A percentile compares a stretch with the other conserved stretches of the same genome.
These are phyloP conservation scores for Hypocreales sp. DNA, from an alignment of 2,329 filamentous ascomycete genomes.

Conservation along the genomic window DNA sequence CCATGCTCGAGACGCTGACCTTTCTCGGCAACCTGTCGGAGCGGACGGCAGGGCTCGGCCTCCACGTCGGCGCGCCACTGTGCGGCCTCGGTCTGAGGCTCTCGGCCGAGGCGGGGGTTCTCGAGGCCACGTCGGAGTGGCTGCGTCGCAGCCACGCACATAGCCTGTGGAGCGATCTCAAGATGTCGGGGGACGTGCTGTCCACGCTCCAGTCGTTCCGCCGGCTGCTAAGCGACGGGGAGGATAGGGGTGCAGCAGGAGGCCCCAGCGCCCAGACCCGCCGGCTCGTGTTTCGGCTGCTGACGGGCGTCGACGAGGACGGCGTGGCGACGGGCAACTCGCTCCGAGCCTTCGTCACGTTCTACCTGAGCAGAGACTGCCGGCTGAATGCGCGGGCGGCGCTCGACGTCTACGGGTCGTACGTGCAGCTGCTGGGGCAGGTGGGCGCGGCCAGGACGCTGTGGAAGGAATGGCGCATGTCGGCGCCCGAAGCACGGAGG, in stretches of 20 bases:
- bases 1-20: conserved; percentile 11
- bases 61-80: conserved; percentile 12
- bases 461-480: conserved; percentile 13
- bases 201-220: conserved; percentile 7
- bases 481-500: conserved; percentile 1
- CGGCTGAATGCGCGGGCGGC: conserved; percentile 1
- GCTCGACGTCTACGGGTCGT: conserved; percentile 9
- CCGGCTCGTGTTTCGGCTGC: conserved; percentile 11
- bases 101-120: conserved; percentile 12
- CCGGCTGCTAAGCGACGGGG: neutral
- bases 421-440: conserved; percentile 13
- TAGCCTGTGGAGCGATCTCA: conserved; percentile 5
- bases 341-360: conserved; percentile 9
- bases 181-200: conserved; percentile 8
- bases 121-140: conserved; percentile 10
- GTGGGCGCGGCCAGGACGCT: conserved; percentile 16
- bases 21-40: conserved; percentile 26
- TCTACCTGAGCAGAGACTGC: conserved; percentile 3
- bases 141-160: conserved; percentile 8
- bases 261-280: conserved; percentile 4
- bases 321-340: conserved; percentile 7
- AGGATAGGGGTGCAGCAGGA: neutral
- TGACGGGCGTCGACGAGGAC: conserved; percentile 13
- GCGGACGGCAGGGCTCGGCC: conserved; percentile 11
- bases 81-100: conserved; percentile 14